Evolutionary conservation across 441 rosid genomes (phyloP), one percentile per base, ranked within the genome.

Genomic region (Adansonia rubrostipa): DNA sequence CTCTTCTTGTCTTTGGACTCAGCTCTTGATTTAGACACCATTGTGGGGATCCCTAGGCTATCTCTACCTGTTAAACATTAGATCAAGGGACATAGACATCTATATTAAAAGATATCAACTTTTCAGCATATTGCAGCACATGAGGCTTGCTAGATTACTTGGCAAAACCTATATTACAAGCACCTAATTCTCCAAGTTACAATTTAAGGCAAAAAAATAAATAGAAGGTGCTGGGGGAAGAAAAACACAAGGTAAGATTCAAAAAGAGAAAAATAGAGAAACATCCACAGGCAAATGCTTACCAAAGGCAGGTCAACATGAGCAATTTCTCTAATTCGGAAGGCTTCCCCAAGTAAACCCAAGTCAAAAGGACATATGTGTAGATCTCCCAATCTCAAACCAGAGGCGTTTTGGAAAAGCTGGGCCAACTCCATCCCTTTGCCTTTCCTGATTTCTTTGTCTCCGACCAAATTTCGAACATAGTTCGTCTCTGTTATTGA

Each of bases 341-440:
- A 91, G 61, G 91, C 90, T 75, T 88, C 92, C 82, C 67, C 78
- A 36, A 89, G 92, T 74, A 70, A 72, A 61, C 84, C 87, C 65
- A 89, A 74, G 78, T 86, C 88, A 77, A 87, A 87, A 68, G 90
- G 89, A 77, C 81, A 83, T 67, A 89, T 79, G 66, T 71, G 80
- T 17, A 73, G 67, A 53, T 63, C 78, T 20, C 75, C 81, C 50
- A 77, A 84, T 74, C 84, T 78, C 36, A 73, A 77, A 63, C 74
- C 76, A 8, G 85, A 77, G 44, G 71, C 20, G 67, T 36, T 84
- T 77, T 81, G 84, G 80, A 82, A 40, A 74, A 89, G 89, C 81
- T 87, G 92, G 77, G 78, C 90, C 80, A 91, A 79, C 74, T 88
- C 87, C 92, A 89, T 89, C 54, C 93, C 95, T 54, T 89, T 89